These are phyloP conservation scores for Eremothecium gossypii DNA, from an alignment of 1,139 yeast species.

Conservation along the genomic window DNA sequence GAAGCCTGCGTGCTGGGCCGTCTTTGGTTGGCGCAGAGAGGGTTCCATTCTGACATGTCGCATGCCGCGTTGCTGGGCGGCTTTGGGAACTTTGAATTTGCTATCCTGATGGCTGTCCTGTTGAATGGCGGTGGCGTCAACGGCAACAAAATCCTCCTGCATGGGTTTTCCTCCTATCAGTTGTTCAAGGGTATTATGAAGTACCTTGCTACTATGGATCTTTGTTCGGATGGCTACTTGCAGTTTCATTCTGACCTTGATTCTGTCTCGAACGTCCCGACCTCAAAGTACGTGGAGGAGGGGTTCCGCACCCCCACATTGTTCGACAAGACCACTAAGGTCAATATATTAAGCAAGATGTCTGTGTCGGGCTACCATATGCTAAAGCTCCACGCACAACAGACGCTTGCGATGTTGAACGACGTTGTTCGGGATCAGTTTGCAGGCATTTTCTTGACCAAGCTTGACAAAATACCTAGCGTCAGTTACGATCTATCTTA, in stretches of 20 bases:
- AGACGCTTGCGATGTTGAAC: constrained; percentile 58
- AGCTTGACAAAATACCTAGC: constrained; percentile 42
- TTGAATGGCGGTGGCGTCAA: constrained; percentile 75
- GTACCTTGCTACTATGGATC: constrained; percentile 70
- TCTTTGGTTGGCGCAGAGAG: constrained; percentile 84
- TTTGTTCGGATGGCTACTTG: constrained; percentile 51
- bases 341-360: constrained; percentile 79
- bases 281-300: constrained; percentile 42
- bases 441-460: constrained; percentile 68
- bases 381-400: constrained; percentile 56
- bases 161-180: constrained; percentile 89
- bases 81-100: constrained; percentile 88
- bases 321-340: constrained; percentile 63
- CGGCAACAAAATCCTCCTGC: constrained; percentile 66
- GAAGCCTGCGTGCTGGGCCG: constrained; percentile 86
- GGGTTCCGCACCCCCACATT: constrained; percentile 68
- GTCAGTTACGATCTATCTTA: constrained; percentile 61
- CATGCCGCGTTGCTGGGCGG: constrained; percentile 52
- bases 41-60: constrained; percentile 52
- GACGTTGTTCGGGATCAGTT: constrained; percentile 82
- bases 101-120: constrained; percentile 68
- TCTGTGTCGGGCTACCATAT: constrained; percentile 55
- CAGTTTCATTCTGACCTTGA: constrained; percentile 47
- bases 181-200: constrained; percentile 79
- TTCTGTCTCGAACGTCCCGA: constrained; percentile 35